A percentile compares a stretch with the other conserved stretches of the same genome.
Conservation (phyloP, 164 flowering plant genomes). For the Echeveria elegans region DNA sequence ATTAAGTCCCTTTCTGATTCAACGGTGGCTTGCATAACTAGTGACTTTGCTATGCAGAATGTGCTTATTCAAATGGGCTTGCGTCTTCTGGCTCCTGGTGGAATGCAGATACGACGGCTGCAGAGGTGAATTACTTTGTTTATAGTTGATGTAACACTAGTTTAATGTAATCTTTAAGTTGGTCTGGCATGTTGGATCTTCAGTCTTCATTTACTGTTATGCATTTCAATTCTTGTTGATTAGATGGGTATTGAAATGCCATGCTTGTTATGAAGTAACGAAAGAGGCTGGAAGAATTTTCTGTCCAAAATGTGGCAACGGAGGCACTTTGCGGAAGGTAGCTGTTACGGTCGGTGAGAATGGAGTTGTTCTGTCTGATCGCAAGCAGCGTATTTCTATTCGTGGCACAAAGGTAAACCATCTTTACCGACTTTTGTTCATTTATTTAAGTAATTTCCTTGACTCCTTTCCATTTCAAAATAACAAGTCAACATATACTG, state of each 20-base stretch:
- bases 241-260: conserved; percentile 94
- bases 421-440: too few species aligned
- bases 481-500: not conserved
- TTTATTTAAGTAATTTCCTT: too few species aligned
- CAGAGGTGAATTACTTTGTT: conserved; percentile 47
- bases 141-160: not conserved
- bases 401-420: conserved; percentile 92
- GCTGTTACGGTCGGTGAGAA: conserved; percentile 89
- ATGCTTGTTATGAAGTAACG: conserved; percentile 87
- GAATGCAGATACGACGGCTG: conserved; percentile 89
- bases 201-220: not conserved
- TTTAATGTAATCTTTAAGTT: too few species aligned
- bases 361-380: conserved; percentile 61
- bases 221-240: not conserved
- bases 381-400: conserved; percentile 55
- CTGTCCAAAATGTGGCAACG: conserved; percentile 97
- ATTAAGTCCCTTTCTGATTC: conserved; percentile 83
- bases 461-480: not conserved
- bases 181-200: too few species aligned
- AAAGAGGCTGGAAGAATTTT: conserved; percentile 79
- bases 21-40: conserved; percentile 84
- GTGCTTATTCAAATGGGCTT: conserved; percentile 94
- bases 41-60: conserved; percentile 98
- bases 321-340: conserved; percentile 85
- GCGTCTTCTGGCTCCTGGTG: conserved; percentile 83